Conservation (phyloP, 1,284 basidiomycete genomes). For the Thelephora terrestris region DNA sequence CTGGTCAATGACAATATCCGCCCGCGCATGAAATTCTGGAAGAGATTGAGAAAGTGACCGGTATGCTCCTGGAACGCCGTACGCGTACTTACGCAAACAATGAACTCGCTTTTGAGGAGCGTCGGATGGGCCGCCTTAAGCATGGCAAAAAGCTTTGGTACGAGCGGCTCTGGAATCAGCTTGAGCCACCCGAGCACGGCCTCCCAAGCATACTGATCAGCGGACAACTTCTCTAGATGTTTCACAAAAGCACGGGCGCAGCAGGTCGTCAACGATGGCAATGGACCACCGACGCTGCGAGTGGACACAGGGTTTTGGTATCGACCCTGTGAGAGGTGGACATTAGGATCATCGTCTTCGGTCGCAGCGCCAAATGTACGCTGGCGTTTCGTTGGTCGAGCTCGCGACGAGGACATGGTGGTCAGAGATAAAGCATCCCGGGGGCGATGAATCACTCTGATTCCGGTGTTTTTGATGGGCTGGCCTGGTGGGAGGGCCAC, state of each 20-base stretch:
- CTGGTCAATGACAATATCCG: slow-evolving; percentile 36
- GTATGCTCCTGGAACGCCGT: neutral
- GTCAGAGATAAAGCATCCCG: no score
- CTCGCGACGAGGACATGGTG: no score
- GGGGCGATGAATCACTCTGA: no score
- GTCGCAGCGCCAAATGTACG: neutral
- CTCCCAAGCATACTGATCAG: slow-evolving; percentile 29
- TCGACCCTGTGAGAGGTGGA: neutral
- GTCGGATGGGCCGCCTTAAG: slow-evolving; percentile 39
- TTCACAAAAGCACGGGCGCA: slow-evolving; percentile 44
- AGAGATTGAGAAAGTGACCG: neutral
- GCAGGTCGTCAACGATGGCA: slow-evolving; percentile 37
- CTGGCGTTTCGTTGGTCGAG: no score
- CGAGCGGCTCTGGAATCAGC: slow-evolving; percentile 40
- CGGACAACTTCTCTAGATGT: slow-evolving; percentile 31
- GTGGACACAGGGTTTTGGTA: slow-evolving; percentile 30
- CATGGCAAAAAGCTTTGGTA: slow-evolving; percentile 40
- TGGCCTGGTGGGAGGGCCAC: no score
- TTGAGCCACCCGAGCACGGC: slow-evolving; percentile 30
- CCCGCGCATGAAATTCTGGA: slow-evolving; percentile 53
- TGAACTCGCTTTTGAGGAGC: slow-evolving; percentile 41
- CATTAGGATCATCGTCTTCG: neutral
- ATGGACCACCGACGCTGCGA: slow-evolving; percentile 25
- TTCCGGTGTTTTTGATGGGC: no score
- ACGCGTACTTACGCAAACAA: slow-evolving; percentile 35